Conservation (phyloP, 495 filamentous ascomycete species). For the Coniosporium apollinis region DNA sequence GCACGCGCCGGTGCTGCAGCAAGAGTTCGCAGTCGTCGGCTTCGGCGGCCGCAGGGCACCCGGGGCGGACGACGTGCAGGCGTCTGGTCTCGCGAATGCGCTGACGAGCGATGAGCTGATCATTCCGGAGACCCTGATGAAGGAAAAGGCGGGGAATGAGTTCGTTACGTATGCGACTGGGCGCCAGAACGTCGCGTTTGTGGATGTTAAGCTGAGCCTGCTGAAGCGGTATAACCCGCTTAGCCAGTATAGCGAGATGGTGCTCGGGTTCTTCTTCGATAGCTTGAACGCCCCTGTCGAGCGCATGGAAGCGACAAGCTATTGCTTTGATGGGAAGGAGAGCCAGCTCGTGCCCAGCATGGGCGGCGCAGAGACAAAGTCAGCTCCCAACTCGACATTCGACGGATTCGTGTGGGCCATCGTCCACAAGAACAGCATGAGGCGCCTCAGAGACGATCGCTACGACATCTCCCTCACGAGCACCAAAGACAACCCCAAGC, state of each 20-base stretch:
- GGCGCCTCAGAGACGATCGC: slow-evolving; percentile 70
- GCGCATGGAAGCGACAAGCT: slow-evolving; percentile 51
- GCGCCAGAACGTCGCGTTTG: slow-evolving; percentile 79
- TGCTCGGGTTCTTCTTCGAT: slow-evolving; percentile 64
- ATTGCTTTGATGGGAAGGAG: slow-evolving; percentile 88
- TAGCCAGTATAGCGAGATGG: slow-evolving; percentile 46
- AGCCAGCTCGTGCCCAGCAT: slow-evolving; percentile 44
- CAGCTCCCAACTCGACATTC: slow-evolving; percentile 54
- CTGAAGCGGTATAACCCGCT: slow-evolving; percentile 84
- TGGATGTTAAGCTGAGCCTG: slow-evolving; percentile 68
- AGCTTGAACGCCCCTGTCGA: slow-evolving; percentile 51
- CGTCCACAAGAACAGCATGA: slow-evolving; percentile 92
- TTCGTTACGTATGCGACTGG: slow-evolving; percentile 85
- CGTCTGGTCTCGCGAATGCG: slow-evolving; percentile 24
- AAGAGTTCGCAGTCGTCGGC: slow-evolving; percentile 83
- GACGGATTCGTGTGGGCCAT: slow-evolving; percentile 91
- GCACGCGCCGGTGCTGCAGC: slow-evolving; percentile 49
- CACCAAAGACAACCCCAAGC: slow-evolving; percentile 78
- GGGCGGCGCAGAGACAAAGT: slow-evolving; percentile 33
- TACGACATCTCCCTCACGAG: slow-evolving; percentile 87
- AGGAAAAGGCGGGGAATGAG: slow-evolving; percentile 70
- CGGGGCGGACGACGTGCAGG: slow-evolving; percentile 27
- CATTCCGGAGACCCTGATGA: slow-evolving; percentile 45
- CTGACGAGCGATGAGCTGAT: slow-evolving; percentile 17
- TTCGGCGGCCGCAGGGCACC: slow-evolving; percentile 36